These are phyloP conservation scores for Fusarium ramigenum DNA, from an alignment of 2,329 filamentous ascomycete genomes.

Conservation along the genomic window DNA sequence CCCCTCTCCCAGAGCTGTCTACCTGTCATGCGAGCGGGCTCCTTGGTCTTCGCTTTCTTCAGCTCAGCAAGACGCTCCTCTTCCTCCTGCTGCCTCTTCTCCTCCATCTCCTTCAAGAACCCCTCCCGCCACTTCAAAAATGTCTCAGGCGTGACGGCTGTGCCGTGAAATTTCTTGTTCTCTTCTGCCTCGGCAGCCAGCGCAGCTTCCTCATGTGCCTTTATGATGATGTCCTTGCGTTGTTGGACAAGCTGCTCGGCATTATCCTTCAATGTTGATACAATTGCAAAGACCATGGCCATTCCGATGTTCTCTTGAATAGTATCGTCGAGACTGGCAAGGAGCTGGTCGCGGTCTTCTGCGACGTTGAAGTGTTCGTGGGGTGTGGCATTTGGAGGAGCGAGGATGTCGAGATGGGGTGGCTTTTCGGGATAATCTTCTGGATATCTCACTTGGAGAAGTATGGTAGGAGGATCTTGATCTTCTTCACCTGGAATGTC, in stretches of 20 bases:
- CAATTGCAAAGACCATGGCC: conserved; percentile 95
- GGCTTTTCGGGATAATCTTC: conserved; percentile 88
- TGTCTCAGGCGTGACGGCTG: conserved; percentile 84
- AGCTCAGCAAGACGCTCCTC: conserved; percentile 85
- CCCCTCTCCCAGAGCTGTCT: conserved; percentile 83
- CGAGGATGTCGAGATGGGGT: conserved; percentile 81
- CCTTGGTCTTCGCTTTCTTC: conserved; percentile 80
- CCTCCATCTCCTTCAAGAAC: conserved; percentile 84
- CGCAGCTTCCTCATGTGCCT: conserved; percentile 63
- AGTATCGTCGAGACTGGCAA: conserved; percentile 75
- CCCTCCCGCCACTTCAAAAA: conserved; percentile 84
- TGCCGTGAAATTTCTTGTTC: conserved; percentile 96
- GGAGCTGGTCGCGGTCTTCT: conserved; percentile 79
- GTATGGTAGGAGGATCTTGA: conserved; percentile 73
- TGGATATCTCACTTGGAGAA: conserved; percentile 90
- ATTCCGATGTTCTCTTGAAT: conserved; percentile 95
- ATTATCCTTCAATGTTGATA: conserved; percentile 85
- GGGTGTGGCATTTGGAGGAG: conserved; percentile 73
- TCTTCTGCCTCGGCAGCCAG: conserved; percentile 82
- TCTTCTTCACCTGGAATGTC: conserved; percentile 76
- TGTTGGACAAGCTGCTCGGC: conserved; percentile 87
- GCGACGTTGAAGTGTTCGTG: conserved; percentile 81
- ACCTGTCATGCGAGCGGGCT: conserved; percentile 76
- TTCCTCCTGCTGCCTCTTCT: conserved; percentile 71
- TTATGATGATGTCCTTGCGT: conserved; percentile 71